phyloP scores from a whole-genome alignment of 805 yeast species.

The Isabelozyma rhagii region DNA sequence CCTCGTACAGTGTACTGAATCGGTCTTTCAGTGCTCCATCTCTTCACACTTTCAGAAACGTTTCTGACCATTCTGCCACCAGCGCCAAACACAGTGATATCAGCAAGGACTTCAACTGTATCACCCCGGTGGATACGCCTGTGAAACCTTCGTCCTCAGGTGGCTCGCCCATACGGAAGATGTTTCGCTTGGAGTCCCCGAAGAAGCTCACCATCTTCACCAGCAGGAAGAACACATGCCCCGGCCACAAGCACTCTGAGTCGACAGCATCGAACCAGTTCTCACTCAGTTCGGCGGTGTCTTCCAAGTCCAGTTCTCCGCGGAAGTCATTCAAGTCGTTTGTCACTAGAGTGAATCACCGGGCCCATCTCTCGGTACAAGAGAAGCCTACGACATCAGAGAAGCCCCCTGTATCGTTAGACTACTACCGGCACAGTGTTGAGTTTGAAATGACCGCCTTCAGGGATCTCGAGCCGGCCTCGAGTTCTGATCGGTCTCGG shows the following conservation, averaged over 20 bases:
- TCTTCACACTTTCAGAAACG: conserved; percentile 33
- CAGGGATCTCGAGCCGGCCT: conserved; percentile 31
- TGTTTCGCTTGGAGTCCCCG: conserved; percentile 26
- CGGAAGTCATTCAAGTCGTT: conserved; percentile 23
- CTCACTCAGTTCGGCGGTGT: conserved; percentile 23
- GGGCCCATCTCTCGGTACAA: background rate
- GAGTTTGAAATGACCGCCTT: conserved; percentile 4
- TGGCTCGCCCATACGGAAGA: conserved; percentile 32
- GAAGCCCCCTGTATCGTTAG: background rate
- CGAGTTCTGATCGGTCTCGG: conserved; percentile 36
- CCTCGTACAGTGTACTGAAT: conserved; percentile 15
- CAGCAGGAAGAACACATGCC: conserved; percentile 8
- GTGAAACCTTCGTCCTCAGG: conserved; percentile 6
- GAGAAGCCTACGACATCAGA: background rate
- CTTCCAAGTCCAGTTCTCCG: conserved; percentile 31
- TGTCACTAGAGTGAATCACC: background rate
- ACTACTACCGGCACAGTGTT: background rate
- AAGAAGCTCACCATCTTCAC: conserved; percentile 20
- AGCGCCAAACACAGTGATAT: background rate
- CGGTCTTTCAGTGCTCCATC: conserved; percentile 40
- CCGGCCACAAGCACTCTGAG: conserved; percentile 22
- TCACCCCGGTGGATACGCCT: conserved; percentile 8
- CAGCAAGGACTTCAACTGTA: conserved; percentile 1
- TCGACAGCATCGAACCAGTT: conserved; percentile 23
- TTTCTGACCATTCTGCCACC: conserved; percentile 1